Conservation (phyloP, 352 stramenopile genomes). For the Phytopythium vexans region DNA sequence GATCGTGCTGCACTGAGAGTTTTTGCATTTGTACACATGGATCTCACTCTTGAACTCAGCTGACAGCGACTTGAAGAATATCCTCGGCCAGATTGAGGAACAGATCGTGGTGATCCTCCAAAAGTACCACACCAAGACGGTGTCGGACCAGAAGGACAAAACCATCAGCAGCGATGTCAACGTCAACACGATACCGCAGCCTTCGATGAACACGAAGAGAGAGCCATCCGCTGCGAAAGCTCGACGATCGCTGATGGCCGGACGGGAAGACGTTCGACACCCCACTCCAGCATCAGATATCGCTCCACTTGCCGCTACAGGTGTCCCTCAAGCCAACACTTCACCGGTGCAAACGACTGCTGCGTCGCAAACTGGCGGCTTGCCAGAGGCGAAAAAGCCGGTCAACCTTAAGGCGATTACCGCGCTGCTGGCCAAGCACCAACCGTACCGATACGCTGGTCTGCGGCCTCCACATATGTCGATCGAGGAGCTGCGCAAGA, state of each 20-base stretch:
- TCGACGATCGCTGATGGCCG: background rate
- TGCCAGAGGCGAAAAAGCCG: slow-evolving; percentile 15
- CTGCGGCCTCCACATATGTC: slow-evolving; percentile 68
- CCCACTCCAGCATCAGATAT: no score
- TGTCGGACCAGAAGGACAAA: slow-evolving; percentile 37
- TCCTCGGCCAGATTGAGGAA: slow-evolving; percentile 75
- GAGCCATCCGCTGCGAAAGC: background rate
- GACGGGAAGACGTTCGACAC: no score
- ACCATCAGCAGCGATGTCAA: slow-evolving; percentile 1
- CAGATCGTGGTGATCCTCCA: slow-evolving; percentile 65
- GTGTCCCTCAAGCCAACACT: background rate
- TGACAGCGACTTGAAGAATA: slow-evolving; percentile 68
- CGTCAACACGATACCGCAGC: background rate
- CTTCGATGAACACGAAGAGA: background rate
- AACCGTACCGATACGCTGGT: slow-evolving; percentile 68
- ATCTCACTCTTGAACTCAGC: slow-evolving; percentile 17
- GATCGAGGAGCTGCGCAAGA: slow-evolving; percentile 76
- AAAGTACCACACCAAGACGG: slow-evolving; percentile 60
- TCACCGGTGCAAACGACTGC: background rate
- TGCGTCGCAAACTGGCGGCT: background rate
- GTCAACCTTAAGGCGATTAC: slow-evolving; percentile 29
- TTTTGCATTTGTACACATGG: background rate
- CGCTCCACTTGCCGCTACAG: slow-evolving; percentile 1
- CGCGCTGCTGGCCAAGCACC: slow-evolving; percentile 49
- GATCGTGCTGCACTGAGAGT: background rate